These are phyloP conservation scores for Beauveria varroae DNA, from an alignment of 2,329 filamentous ascomycete species.

Conservation along the genomic window DNA sequence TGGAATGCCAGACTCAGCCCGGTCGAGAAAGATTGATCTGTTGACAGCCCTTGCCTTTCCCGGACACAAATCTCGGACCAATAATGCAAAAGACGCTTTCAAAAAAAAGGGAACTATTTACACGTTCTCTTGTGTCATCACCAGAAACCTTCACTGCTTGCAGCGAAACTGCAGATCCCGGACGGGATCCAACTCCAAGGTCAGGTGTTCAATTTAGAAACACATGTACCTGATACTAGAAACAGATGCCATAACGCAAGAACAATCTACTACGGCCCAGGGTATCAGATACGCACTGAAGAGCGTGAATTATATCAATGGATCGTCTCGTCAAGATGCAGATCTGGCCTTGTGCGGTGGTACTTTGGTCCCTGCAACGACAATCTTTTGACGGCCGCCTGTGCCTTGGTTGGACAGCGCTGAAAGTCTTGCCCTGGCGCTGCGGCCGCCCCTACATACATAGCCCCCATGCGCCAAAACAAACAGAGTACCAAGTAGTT, in stretches of 20 bases:
- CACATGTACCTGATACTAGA: not conserved
- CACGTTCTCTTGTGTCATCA: not conserved
- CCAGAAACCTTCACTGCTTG: not conserved
- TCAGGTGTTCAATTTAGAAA: not conserved
- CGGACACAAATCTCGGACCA: not conserved
- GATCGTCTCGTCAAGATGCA: slow-evolving; percentile 1
- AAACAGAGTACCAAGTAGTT: not conserved
- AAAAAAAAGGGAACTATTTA: not conserved
- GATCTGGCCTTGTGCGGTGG: not conserved
- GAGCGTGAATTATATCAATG: not conserved
- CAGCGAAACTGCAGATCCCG: not conserved
- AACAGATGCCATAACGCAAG: not conserved
- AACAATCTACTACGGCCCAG: not conserved
- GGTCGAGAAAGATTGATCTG: not conserved
- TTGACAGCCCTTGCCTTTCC: not conserved
- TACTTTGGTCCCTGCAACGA: not conserved
- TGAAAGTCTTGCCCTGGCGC: not conserved
- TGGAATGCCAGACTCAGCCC: not conserved
- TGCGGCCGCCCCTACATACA: not conserved
- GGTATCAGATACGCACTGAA: not conserved
- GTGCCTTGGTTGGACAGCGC: not conserved
- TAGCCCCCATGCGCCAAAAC: not conserved
- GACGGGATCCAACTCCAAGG: not conserved
- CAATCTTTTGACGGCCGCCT: not conserved
- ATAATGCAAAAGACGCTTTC: not conserved